Percentiles rank a stretch among this genome's conserved stretches.
These are phyloP conservation scores for Sarcocystis neurona DNA, from an alignment of 169 alveolate genomes.

Conservation along the genomic window DNA sequence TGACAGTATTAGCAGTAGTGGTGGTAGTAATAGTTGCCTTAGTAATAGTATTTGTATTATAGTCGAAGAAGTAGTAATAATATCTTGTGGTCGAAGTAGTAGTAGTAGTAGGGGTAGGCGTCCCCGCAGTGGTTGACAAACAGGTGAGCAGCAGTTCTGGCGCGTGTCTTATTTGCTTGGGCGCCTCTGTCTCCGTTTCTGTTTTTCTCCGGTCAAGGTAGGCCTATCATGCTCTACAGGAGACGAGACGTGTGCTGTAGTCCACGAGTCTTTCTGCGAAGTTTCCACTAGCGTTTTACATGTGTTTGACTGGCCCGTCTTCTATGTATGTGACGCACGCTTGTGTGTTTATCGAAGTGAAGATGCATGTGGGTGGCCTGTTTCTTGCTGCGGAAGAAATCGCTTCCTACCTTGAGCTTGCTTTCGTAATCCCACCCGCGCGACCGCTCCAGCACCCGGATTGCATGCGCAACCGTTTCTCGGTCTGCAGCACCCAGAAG, in stretches of 20 bases:
- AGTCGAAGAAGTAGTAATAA: no score
- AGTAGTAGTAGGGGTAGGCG: no score
- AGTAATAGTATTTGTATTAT: no score
- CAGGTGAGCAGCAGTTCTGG: no score
- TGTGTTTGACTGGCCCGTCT: background rate
- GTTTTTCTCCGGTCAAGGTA: no score
- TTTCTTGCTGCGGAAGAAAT: no score
- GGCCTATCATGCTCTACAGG: background rate
- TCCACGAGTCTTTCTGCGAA: background rate
- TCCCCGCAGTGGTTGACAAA: no score
- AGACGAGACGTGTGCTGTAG: background rate
- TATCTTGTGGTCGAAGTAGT: no score
- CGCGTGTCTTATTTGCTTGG: no score
- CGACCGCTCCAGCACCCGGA: slow-evolving; percentile 69
- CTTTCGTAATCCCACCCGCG: slow-evolving; percentile 67
- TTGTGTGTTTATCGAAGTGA: background rate
- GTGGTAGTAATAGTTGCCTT: no score
- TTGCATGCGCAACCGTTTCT: slow-evolving; percentile 63
- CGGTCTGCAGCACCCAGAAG: slow-evolving; percentile 49
- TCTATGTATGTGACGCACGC: background rate
- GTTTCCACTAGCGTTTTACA: background rate
- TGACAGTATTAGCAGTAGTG: no score
- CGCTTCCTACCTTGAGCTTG: slow-evolving; percentile 54
- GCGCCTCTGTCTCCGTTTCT: no score
- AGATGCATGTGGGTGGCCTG: background rate